A percentile compares a stretch with the other conserved stretches of the same genome.
phyloP scores from a whole-genome alignment of 345 rosid species.

The Hibiscus tridactylites region DNA sequence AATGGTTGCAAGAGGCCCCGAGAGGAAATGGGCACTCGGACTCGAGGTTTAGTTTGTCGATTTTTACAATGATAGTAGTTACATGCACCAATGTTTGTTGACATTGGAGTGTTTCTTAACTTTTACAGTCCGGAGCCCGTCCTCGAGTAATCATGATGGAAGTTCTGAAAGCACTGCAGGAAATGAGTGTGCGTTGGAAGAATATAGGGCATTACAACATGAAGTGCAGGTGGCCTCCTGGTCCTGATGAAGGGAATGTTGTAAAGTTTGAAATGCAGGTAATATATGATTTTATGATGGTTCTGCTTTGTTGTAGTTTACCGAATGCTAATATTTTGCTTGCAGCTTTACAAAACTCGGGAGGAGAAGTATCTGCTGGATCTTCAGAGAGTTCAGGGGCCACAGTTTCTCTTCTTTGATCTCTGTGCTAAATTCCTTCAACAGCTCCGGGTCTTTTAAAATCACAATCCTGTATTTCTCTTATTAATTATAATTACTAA shows the following conservation, averaged over 20 bases:
- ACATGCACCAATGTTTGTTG: background rate
- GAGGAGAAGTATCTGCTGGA: conserved; percentile 85
- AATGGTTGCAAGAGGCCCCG: conserved; percentile 45
- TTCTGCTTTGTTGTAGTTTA: background rate
- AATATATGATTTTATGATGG: background rate
- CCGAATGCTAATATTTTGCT: background rate
- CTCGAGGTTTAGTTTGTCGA: conserved; percentile 52
- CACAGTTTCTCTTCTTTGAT: conserved; percentile 81
- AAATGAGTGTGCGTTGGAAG: conserved; percentile 83
- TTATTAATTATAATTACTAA: too few relatives aligned
- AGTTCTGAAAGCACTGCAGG: conserved; percentile 74
- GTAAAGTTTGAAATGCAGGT: conserved; percentile 96
- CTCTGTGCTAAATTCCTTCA: conserved; percentile 86
- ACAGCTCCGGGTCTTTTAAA: conserved; percentile 66
- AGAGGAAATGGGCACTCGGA: conserved; percentile 92
- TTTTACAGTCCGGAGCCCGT: conserved; percentile 66
- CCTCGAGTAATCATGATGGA: conserved; percentile 86
- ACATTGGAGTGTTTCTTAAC: background rate
- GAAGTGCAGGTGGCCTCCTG: conserved; percentile 87
- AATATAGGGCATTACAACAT: conserved; percentile 90
- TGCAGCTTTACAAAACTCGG: conserved; percentile 78
- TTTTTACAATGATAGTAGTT: background rate
- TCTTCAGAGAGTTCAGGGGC: conserved; percentile 74
- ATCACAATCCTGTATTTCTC: conserved; percentile 1
- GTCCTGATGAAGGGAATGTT: conserved; percentile 27